A percentile compares a stretch with the other conserved stretches of the same genome.
Evolutionary conservation across 2,329 filamentous ascomycete species (phyloP).

Genomic region (Arthrobotrys pseudoclavata): DNA sequence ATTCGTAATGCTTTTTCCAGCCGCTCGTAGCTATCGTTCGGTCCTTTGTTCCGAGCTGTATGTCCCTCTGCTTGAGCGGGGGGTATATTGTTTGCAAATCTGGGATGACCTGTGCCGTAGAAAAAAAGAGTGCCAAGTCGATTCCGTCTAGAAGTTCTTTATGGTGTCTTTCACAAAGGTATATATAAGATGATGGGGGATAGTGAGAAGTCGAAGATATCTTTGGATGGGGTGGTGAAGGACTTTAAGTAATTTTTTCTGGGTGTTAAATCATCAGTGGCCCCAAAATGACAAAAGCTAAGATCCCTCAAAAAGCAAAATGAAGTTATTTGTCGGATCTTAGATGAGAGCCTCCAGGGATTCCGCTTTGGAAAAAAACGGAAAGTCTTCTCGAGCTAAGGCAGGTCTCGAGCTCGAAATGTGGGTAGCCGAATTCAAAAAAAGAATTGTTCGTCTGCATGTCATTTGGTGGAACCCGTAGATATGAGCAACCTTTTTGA

Average conservation of each 20-base stretch:
- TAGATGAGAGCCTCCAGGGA: slow-evolving; percentile 16
- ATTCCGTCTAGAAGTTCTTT: not conserved
- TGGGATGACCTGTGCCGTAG: not conserved
- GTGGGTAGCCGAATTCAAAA: slow-evolving; percentile 45
- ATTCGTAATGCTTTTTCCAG: slow-evolving; percentile 57
- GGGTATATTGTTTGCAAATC: slow-evolving; percentile 12
- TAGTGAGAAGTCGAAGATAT: slow-evolving; percentile 11
- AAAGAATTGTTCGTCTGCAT: slow-evolving; percentile 16
- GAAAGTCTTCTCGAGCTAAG: slow-evolving; percentile 58
- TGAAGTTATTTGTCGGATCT: slow-evolving; percentile 25
- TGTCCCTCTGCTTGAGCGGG: not conserved
- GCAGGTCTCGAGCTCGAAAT: slow-evolving; percentile 43
- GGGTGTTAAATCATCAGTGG: slow-evolving; percentile 18
- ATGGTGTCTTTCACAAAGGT: slow-evolving; percentile 1
- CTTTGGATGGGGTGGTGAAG: slow-evolving; percentile 14
- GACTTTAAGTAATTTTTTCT: slow-evolving; percentile 43
- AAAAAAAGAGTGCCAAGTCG: slow-evolving; percentile 20
- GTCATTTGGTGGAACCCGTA: slow-evolving; percentile 9
- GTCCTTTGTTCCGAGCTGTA: slow-evolving; percentile 37
- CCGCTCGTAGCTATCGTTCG: slow-evolving; percentile 35
- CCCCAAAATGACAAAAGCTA: slow-evolving; percentile 4
- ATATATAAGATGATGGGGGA: slow-evolving; percentile 13
- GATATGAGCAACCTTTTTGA: not conserved
- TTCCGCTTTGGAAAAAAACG: slow-evolving; percentile 21
- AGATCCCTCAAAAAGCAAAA: slow-evolving; percentile 47